Base-by-base conservation (phyloP, 129 eudicot genomes). In the Artemisia argyi region DNA sequence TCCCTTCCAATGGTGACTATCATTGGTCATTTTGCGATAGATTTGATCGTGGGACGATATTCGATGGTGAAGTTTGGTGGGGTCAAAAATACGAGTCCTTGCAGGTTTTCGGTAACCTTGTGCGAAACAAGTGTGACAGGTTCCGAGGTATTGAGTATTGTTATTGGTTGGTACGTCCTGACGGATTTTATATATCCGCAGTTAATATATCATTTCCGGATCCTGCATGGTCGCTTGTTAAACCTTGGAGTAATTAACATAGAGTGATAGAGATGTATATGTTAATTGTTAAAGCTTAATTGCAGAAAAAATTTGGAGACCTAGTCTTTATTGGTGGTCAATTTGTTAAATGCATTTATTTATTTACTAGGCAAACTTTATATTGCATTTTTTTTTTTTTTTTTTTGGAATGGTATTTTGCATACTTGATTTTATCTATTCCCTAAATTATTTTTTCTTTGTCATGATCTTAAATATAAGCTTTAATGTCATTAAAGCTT, bases 151-250 rank as follows among this genome's bases (percentile, higher is more conserved):
- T 51, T 51, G 9, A 50, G 22, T 8, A n/a, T n/a, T 73, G 78
- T 62, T 73, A n/a, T 73, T 73, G 77, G 77, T 73, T 73, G 18
- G 70, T 73, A 30, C 70, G 20, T 6, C 47, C 69, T 1, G 70
- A 73, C 13, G 70, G 77, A 28, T 73, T 73, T 73, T 73, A 61
- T 18, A 30, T 61, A 24, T 61, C 70, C 9, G 11, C 46, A 5
- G 7, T 61, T 19, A 61, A 73, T 30, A 8, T 62, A 17, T 73
- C 77, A 16, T 73, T 49, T 62, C 62, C 70, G 3, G 35, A 51
- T 62, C 77, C 63, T 73, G 10, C 16, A 20, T 73, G 78, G 71
- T 30, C 22, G 39, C 19, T 73, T 30, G 61, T 73, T 73, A 62
- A 30, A 48, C n/a, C 71, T 28, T 73, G 71, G 78, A 32, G 68